Evolutionary conservation across 2,329 filamentous ascomycete species (phyloP), one percentile per base, ranked within the genome.

Genomic region (Alternaria arborescens): DNA sequence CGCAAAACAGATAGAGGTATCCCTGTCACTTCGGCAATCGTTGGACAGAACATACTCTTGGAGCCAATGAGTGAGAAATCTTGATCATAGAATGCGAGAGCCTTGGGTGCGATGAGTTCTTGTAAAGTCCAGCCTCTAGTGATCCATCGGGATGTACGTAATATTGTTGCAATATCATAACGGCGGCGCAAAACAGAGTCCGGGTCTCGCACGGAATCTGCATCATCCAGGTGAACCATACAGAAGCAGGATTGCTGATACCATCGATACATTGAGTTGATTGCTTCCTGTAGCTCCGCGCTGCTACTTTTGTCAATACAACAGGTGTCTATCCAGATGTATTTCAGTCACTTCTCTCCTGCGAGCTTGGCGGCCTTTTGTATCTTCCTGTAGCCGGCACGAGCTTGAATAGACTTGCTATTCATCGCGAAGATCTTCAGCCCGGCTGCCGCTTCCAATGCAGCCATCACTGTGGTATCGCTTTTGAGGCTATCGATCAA

Each of bases 171-270:
- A 74, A 8, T 55, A 65, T 38, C 14, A 38, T 11, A 38, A 14
- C 6, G 14, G 36, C 10, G 7, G 14, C 3, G 14, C 16, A n/a
- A 8, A 38, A 5, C 24, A 26, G 24, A 26, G 24, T 5, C 24
- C 24, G 24, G 24, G 24, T 26, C 6, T 26, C 24, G 24, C 16
- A n/a, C 36, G 12, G 14, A 10, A 38, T 5, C 7, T 2, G 16
- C 60, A 41, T 67, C 67, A 8, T 43, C 60, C 8, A 70, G 52
- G 34, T 65, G 62, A 0, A 62, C 67, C 11, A 58, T 47, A 46
- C 67, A 70, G 12, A 60, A 34, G 2, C 20, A 44, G 8, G 67
- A 62, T 14, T 48, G 44, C 24, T 47, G 30, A 43, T 70, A 70
- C 66, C 66, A 70, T 26, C 24, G 24, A 26, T 26, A 26, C 24